A percentile compares a stretch with the other conserved stretches of the same genome.
phyloP scores from a whole-genome alignment of 2,329 filamentous ascomycete species.

The Sphaerostilbella broomeana region DNA sequence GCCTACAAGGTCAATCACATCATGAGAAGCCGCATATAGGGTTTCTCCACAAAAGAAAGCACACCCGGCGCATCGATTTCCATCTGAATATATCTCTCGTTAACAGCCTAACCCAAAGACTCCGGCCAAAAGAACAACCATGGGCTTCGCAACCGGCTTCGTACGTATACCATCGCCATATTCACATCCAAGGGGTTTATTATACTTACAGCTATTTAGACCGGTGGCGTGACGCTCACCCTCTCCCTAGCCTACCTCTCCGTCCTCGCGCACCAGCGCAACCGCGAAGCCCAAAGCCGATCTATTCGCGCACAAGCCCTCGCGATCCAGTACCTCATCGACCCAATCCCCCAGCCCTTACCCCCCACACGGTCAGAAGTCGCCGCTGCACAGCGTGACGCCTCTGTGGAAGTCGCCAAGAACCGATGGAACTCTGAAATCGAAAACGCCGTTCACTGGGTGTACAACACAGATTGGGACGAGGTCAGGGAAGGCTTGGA shows the following conservation, averaged over 20 bases:
- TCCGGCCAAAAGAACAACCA: slow-evolving; percentile 28
- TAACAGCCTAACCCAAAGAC: slow-evolving; percentile 3
- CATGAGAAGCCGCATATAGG: slow-evolving; percentile 27
- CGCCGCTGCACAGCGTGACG: slow-evolving; percentile 45
- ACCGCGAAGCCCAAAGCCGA: slow-evolving; percentile 53
- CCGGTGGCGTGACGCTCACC: slow-evolving; percentile 69
- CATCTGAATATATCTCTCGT: slow-evolving; percentile 11
- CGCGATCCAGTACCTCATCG: slow-evolving; percentile 46
- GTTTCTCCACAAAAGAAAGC: slow-evolving; percentile 1
- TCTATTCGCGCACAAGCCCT: slow-evolving; percentile 51
- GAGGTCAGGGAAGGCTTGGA: slow-evolving; percentile 55
- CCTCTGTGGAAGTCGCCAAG: slow-evolving; percentile 61
- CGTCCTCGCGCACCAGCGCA: slow-evolving; percentile 62
- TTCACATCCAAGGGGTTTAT: background rate
- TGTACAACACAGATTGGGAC: slow-evolving; percentile 60
- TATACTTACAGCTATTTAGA: slow-evolving; percentile 37
- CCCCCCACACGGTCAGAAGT: slow-evolving; percentile 46
- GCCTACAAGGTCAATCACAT: slow-evolving; percentile 24
- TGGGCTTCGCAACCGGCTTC: slow-evolving; percentile 71
- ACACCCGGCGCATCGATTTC: background rate
- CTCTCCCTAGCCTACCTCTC: slow-evolving; percentile 67
- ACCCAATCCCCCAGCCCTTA: slow-evolving; percentile 40
- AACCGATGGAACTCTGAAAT: slow-evolving; percentile 74
- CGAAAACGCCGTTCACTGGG: slow-evolving; percentile 57
- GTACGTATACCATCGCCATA: slow-evolving; percentile 42